These are phyloP conservation scores for Saposhnikovia divaricata DNA, from an alignment of 129 eudicot species.

Conservation along the genomic window DNA sequence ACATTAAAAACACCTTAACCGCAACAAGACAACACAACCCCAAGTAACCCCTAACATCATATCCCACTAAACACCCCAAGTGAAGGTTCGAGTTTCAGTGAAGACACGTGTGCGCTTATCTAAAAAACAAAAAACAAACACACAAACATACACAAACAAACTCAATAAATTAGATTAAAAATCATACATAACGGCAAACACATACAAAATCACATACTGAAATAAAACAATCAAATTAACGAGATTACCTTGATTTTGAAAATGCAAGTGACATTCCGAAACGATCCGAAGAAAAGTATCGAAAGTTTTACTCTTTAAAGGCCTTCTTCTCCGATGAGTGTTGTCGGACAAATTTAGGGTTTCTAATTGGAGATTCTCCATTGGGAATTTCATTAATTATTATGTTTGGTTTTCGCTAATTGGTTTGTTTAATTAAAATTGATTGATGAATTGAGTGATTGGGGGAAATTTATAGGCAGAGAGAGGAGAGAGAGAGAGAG, in stretches of 20 bases:
- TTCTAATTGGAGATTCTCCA: not conserved
- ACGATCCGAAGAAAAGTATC: slow-evolving; percentile 16
- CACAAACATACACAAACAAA: not conserved
- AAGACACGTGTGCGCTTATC: not conserved
- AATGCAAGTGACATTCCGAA: slow-evolving; percentile 14
- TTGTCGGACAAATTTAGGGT: slow-evolving; percentile 17
- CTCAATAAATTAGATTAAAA: not conserved
- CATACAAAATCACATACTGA: not conserved
- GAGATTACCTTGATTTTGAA: not conserved
- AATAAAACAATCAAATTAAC: not conserved
- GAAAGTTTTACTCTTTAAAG: slow-evolving; percentile 23
- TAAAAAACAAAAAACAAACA: not conserved
- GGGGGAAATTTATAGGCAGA: too few species aligned
- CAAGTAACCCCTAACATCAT: not conserved
- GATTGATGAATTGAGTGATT: too few species aligned
- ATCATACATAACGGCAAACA: not conserved
- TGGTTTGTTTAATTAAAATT: too few species aligned
- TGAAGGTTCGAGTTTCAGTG: not conserved
- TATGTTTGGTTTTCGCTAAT: too few species aligned
- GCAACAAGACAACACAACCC: not conserved
- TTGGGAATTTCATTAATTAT: too few species aligned
- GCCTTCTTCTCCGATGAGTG: slow-evolving; percentile 21
- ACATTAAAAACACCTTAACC: not conserved
- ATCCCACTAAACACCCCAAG: not conserved
- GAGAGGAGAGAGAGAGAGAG: too few species aligned